Evolutionary conservation across 306 rosid genomes (phyloP), one percentile per base, ranked within the genome.

Genomic region (Vigna hirtella): DNA sequence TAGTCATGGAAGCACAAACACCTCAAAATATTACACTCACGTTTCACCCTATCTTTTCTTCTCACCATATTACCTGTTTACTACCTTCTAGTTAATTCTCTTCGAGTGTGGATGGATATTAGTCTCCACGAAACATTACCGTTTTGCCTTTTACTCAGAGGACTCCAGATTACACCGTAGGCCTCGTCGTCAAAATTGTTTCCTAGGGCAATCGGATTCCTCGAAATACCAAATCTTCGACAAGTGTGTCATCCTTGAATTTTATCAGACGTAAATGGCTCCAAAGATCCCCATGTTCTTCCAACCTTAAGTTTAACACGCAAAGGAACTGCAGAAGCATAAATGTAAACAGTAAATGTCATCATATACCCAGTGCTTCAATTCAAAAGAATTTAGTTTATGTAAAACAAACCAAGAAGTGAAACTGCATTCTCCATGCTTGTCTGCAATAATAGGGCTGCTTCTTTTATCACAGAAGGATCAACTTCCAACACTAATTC

Each of bases 201-300:
- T 70, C 48, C 20, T 50, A 9, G 24, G 20, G 64, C 51, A 67
- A 24, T 49, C 48, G 11, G 68, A 18, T 72, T 32, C 52, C 66
- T 43, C 75, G 49, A 53, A 73, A 18, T 56, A 10, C 68, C 28
- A 9, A 56, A 14, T 16, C 68, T 36, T 24, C 36, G 72, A 72
- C 61, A 47, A 68, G 78, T 63, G 83, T 55, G 38, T 69, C 83
- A 67, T 68, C 81, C 77, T 83, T 42, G 74, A 26, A 72, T 77
- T 36, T 88, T 62, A 59, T 88, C 89, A 8, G 77, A 81, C 57
- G 78, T 62, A 75, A 85, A 89, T 57, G 94, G 90, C 83, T 89
- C 96, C 88, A 95, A 77, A 57, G 99, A 88, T 79, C 99, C 99
- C 99, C 98, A 95, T 36, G 96, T 85, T 90, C 87, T 89, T 80